These are phyloP conservation scores for Hippophae gyantsensis DNA, from an alignment of 306 rosid genomes.

Conservation along the genomic window DNA sequence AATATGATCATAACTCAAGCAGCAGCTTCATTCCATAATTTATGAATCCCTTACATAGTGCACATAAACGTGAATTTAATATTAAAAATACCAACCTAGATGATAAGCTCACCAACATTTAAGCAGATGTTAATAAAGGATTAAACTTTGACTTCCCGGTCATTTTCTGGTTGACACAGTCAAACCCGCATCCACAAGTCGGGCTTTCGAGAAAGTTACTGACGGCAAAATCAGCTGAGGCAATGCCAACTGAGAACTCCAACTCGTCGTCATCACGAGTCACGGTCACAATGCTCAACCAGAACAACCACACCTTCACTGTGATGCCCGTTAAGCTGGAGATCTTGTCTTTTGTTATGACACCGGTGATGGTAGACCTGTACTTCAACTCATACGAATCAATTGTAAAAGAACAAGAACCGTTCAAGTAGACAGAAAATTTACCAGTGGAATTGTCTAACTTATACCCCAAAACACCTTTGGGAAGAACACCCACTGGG, in stretches of 20 bases:
- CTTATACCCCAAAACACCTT: conserved; percentile 30
- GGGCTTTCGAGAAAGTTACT: conserved; percentile 39
- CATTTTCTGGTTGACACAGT: conserved; percentile 25
- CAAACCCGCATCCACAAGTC: conserved; percentile 51
- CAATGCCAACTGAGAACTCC: conserved; percentile 46
- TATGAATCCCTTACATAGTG: too few species aligned
- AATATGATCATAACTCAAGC: too few species aligned
- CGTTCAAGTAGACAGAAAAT: conserved; percentile 38
- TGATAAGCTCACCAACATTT: too few species aligned
- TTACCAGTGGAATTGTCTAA: conserved; percentile 36
- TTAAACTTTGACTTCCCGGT: conserved; percentile 9
- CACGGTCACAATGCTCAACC: conserved; percentile 37
- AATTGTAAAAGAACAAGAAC: conserved; percentile 24
- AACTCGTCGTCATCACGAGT: conserved; percentile 30
- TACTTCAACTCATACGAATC: conserved; percentile 40
- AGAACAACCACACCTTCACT: conserved; percentile 32
- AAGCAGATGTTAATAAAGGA: conserved; percentile 13
- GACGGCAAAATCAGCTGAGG: conserved; percentile 34
- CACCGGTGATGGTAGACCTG: conserved; percentile 39
- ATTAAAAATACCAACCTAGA: too few species aligned
- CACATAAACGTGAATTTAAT: too few species aligned
- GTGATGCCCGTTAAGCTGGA: conserved; percentile 31
- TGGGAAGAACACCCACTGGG: conserved; percentile 52
- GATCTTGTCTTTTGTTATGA: conserved; percentile 32
- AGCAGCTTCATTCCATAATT: too few species aligned